Conservation (phyloP, 768 basidiomycete genomes). For the Macrocybe gigantea region DNA sequence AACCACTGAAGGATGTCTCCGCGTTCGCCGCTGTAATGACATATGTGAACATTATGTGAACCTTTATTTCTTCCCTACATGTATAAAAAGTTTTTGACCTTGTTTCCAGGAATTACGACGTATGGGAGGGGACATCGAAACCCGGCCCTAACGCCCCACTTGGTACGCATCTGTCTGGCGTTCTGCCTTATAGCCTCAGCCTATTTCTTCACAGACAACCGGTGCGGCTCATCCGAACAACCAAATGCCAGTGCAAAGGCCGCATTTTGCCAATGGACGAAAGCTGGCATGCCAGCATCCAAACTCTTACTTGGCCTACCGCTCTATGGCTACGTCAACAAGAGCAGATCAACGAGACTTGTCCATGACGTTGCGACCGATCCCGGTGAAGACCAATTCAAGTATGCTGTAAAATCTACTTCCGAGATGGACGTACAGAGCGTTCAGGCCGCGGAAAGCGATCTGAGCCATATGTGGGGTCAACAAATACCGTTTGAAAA, state of each 20-base stretch:
- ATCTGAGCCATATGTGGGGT: constrained; percentile 41
- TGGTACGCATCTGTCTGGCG: constrained; percentile 17
- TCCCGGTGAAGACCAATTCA: constrained; percentile 23
- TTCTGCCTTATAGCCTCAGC: neutral
- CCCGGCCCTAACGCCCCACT: constrained; percentile 79
- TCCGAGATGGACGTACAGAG: constrained; percentile 1
- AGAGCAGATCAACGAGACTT: constrained; percentile 29
- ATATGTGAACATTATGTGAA: constrained; percentile 62
- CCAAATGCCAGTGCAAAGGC: constrained; percentile 61
- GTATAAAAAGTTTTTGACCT: constrained; percentile 14
- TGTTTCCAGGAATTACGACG: constrained; percentile 63
- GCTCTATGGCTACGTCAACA: constrained; percentile 61
- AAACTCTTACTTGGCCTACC: constrained; percentile 69
- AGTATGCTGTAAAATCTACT: constrained; percentile 6
- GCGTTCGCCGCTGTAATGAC: constrained; percentile 58
- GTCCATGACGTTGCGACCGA: constrained; percentile 18
- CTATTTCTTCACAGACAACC: constrained; percentile 28
- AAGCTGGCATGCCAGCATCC: constrained; percentile 59
- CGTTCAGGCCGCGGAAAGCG: constrained; percentile 19
- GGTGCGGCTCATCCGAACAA: constrained; percentile 55
- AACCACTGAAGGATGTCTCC: constrained; percentile 56
- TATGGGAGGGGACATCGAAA: constrained; percentile 51
- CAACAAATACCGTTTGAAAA: constrained; percentile 48
- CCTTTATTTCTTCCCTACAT: neutral
- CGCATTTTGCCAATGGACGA: constrained; percentile 58